Evolutionary conservation across 306 rosid species (phyloP).

Genomic region (Dryas octopetala): DNA sequence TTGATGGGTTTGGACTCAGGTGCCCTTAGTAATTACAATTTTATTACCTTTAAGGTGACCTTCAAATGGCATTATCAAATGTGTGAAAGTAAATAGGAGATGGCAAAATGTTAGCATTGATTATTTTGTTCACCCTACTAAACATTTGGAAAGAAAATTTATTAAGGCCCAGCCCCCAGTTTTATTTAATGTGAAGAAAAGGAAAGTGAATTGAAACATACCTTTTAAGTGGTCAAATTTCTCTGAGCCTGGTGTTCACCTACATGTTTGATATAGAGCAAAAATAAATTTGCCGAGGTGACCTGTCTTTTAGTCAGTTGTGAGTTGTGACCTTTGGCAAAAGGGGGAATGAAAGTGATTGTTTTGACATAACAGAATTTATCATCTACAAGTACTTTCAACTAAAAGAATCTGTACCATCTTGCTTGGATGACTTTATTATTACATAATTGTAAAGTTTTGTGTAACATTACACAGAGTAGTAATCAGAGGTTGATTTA

Average conservation of each 20-base stretch:
- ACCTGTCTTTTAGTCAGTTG: neutral
- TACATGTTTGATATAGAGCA: neutral
- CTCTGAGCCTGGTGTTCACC: neutral
- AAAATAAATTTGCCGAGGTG: neutral
- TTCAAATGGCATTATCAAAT: neutral
- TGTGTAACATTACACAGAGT: slow-evolving; percentile 11
- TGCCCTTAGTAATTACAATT: neutral
- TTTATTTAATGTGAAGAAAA: neutral
- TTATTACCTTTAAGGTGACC: neutral
- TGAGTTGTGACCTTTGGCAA: neutral
- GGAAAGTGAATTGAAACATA: neutral
- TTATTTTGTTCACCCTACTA: neutral
- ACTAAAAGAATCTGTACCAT: neutral
- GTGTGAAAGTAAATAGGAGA: neutral
- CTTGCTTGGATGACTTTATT: neutral
- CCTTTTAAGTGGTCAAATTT: neutral
- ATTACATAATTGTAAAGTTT: neutral
- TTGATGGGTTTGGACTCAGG: neutral
- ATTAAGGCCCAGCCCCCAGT: neutral
- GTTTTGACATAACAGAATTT: neutral
- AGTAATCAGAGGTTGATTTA: slow-evolving; percentile 34
- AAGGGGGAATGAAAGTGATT: neutral
- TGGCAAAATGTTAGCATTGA: neutral
- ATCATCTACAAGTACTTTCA: neutral
- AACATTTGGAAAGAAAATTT: neutral